Base-by-base conservation (phyloP, 352 stramenopile species). In the Phytophthora colocasiae region DNA sequence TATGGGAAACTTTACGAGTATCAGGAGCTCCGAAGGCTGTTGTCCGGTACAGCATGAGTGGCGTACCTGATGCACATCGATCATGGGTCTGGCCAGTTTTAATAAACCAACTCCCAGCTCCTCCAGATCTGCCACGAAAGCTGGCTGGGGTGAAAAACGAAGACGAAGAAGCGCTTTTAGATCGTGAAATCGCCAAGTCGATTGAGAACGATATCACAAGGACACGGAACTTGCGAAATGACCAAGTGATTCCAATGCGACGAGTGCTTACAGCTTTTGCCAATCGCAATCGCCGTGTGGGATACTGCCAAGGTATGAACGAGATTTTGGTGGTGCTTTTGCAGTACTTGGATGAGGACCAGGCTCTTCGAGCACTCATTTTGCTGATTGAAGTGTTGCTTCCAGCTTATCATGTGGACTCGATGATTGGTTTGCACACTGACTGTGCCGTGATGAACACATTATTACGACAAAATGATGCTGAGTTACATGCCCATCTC, bases 231-330 rank as follows among this genome's bases (percentile, higher is more conserved):
- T 61, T 92, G 12, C 63, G 76, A 17, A 68, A 81, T 7, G 77
- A 83, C 29, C 79, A 91, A 68, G 69, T 78, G 6, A 60, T 69
- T 24, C 69, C 78, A 10, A 92, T 95, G 81, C 71, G 83, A 6
- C 76, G 81, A 43, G 83, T 93, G 14, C 77, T 95, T 9, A 81
- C 81, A 19, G 79, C 83, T 10, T 95, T 95, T 78, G 87, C 87
- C 2, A 75, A 72, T 47, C 81, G 85, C 27, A 92, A 93, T 62
- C 84, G 85, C 6, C 78, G 83, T 1, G 84, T 95, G 32, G 87
- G 87, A 0, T 95, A 95, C 51, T 95, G 87, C 32, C 87, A 95
- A 61, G 87, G 87, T 10, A 95, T 95, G 87, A 95, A 95, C 52
- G 87, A 95, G 63, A 89, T 95, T 5, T 59, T 90, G 7, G 82